A percentile compares a stretch with the other conserved stretches of the same genome.
Evolutionary conservation across 2,329 filamentous ascomycete species (phyloP).

Genomic region (Epichloe gansuensis): DNA sequence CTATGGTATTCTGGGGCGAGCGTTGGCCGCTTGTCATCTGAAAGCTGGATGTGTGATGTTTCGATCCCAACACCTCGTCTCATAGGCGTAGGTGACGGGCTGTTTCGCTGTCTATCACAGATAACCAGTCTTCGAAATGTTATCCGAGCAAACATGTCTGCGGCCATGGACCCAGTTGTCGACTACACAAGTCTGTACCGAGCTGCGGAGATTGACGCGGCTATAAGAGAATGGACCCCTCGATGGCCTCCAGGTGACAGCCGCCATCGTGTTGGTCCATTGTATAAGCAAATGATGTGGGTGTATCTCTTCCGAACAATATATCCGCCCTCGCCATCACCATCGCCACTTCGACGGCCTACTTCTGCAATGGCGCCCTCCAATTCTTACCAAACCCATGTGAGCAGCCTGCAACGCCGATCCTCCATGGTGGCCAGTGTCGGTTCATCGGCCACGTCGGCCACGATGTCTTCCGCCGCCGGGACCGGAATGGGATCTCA

Average conservation of each 20-base stretch:
- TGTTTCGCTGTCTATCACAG: constrained; percentile 66
- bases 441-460: constrained; percentile 1
- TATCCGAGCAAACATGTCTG: constrained; percentile 55
- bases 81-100: constrained; percentile 68
- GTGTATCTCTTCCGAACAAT: constrained; percentile 50
- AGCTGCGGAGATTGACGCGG: constrained; percentile 63
- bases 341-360: constrained; percentile 17
- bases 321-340: constrained; percentile 37
- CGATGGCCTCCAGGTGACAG: constrained; percentile 43
- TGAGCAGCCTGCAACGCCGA: constrained; percentile 14
- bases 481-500: constrained; percentile 1
- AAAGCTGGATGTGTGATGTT: constrained; percentile 29
- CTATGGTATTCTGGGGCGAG: constrained; percentile 33
- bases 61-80: constrained; percentile 42
- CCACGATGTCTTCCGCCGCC: neutral
- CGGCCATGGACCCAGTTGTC: constrained; percentile 50
- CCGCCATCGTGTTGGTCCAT: constrained; percentile 39
- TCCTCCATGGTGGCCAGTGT: constrained; percentile 24
- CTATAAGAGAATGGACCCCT: constrained; percentile 63
- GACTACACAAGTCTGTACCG: constrained; percentile 61
- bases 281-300: constrained; percentile 56
- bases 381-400: constrained; percentile 9
- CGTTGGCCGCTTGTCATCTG: constrained; percentile 25
- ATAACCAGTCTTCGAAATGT: constrained; percentile 66
- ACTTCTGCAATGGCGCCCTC: constrained; percentile 17